Evolutionary conservation across 2,329 filamentous ascomycete species (phyloP).

Genomic region (Penicillium italicum): DNA sequence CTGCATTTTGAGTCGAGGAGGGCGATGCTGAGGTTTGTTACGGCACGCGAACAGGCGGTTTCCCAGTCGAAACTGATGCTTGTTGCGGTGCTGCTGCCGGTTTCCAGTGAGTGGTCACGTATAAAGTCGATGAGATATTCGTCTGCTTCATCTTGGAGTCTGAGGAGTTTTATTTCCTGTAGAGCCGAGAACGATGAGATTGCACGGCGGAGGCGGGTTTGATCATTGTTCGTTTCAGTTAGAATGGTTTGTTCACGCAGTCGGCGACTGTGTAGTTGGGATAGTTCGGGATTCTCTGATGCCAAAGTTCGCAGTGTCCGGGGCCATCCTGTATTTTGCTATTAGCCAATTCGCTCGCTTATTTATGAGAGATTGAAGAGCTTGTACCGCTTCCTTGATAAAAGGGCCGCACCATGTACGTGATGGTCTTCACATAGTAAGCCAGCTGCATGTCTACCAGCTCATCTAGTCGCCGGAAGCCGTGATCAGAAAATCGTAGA

Average conservation of each 20-base stretch:
- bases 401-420: conserved; percentile 42
- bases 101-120: conserved; percentile 38
- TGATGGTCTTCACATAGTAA: conserved; percentile 37
- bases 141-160: conserved; percentile 59
- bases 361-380: conserved; percentile 11
- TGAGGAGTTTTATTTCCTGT: conserved; percentile 62
- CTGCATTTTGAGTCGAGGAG: conserved; percentile 55
- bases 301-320: conserved; percentile 22
- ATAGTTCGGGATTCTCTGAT: conserved; percentile 19
- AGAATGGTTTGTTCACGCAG: conserved; percentile 45
- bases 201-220: conserved; percentile 52
- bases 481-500: conserved; percentile 36
- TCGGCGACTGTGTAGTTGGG: conserved; percentile 30
- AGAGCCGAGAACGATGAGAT: conserved; percentile 58
- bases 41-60: conserved; percentile 59
- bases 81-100: conserved; percentile 30
- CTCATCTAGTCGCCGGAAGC: conserved; percentile 34
- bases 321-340: conserved; percentile 28
- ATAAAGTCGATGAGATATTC: conserved; percentile 53
- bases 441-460: conserved; percentile 37
- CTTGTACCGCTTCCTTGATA: conserved; percentile 40
- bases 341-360: conserved; percentile 21
- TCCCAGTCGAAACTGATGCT: conserved; percentile 58
- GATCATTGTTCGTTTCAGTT: conserved; percentile 50
- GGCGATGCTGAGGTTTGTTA: conserved; percentile 56